Evolutionary conservation across 805 yeast species (phyloP).

Genomic region (Wickerhamiella dianesei): DNA sequence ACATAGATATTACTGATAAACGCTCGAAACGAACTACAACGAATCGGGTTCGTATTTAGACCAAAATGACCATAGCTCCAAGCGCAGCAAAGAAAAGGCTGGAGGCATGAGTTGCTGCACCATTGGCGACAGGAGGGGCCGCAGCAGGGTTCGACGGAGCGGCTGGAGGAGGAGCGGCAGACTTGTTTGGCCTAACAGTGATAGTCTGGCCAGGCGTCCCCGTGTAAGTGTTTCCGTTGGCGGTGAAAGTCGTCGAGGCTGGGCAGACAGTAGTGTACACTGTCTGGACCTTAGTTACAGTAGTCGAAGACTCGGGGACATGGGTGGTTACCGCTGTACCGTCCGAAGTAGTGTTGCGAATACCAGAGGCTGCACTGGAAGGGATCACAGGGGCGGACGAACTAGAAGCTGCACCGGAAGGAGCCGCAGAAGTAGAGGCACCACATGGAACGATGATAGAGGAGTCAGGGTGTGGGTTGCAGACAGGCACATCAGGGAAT

Average conservation of each 20-base stretch:
- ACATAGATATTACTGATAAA: too few relatives aligned
- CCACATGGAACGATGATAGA: neutral
- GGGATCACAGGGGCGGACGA: neutral
- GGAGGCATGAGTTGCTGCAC: too few relatives aligned
- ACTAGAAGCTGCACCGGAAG: neutral
- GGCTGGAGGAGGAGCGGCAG: too few relatives aligned
- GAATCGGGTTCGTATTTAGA: too few relatives aligned
- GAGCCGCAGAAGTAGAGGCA: neutral
- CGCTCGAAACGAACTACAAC: too few relatives aligned
- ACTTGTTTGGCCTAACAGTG: too few relatives aligned
- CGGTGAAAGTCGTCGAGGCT: constrained; percentile 7
- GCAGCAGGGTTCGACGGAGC: too few relatives aligned
- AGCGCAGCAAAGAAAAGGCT: too few relatives aligned
- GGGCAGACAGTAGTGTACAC: constrained; percentile 11
- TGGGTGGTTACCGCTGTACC: neutral
- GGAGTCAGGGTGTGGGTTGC: neutral
- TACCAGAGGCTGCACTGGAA: neutral
- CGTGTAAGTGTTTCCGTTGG: constrained; percentile 13
- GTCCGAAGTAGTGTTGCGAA: too few relatives aligned
- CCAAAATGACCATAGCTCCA: too few relatives aligned
- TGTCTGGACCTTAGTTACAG: constrained; percentile 4
- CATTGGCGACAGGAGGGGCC: too few relatives aligned
- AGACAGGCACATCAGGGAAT: neutral
- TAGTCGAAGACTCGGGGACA: neutral
- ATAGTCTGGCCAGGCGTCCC: constrained; percentile 9